These are phyloP conservation scores for Dioszegia hungarica DNA, from an alignment of 768 basidiomycete genomes.

Conservation along the genomic window DNA sequence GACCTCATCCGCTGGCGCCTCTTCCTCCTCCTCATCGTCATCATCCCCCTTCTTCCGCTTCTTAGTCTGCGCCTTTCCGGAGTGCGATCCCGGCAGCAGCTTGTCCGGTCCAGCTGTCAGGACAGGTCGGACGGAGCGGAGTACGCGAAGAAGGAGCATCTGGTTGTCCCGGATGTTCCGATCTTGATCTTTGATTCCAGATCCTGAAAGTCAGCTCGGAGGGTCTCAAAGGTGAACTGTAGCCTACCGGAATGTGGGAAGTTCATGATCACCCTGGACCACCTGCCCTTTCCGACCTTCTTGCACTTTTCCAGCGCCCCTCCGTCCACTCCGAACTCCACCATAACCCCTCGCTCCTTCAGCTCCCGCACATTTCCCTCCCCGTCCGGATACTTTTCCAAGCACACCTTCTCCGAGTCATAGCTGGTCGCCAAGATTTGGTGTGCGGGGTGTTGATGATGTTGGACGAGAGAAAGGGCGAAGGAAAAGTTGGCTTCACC, in stretches of 20 bases:
- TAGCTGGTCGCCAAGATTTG: slow-evolving; percentile 81
- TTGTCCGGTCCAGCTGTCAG: slow-evolving; percentile 55
- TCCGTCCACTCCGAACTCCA: slow-evolving; percentile 82
- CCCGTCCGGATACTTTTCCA: slow-evolving; percentile 71
- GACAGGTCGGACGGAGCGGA: slow-evolving; percentile 65
- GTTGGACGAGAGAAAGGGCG: slow-evolving; percentile 65
- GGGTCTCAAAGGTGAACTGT: background rate
- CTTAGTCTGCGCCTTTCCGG: slow-evolving; percentile 8
- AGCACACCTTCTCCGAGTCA: slow-evolving; percentile 71
- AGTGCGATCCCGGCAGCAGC: background rate
- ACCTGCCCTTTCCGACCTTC: slow-evolving; percentile 54
- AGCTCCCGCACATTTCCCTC: slow-evolving; percentile 58
- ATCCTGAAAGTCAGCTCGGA: slow-evolving; percentile 41
- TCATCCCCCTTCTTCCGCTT: slow-evolving; percentile 13
- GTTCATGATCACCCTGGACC: slow-evolving; percentile 82
- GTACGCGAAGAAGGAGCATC: slow-evolving; percentile 70
- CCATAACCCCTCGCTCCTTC: slow-evolving; percentile 60
- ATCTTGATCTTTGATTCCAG: slow-evolving; percentile 85
- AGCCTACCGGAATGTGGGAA: slow-evolving; percentile 87
- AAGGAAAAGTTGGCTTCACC: slow-evolving; percentile 96
- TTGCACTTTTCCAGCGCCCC: slow-evolving; percentile 62
- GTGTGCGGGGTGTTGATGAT: slow-evolving; percentile 55
- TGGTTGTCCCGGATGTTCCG: slow-evolving; percentile 90
- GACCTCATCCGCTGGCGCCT: slow-evolving; percentile 54
- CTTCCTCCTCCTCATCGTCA: slow-evolving; percentile 8